A percentile compares a stretch with the other conserved stretches of the same genome.
phyloP scores from a whole-genome alignment of 768 basidiomycete species.

The Leccinum broughii region DNA sequence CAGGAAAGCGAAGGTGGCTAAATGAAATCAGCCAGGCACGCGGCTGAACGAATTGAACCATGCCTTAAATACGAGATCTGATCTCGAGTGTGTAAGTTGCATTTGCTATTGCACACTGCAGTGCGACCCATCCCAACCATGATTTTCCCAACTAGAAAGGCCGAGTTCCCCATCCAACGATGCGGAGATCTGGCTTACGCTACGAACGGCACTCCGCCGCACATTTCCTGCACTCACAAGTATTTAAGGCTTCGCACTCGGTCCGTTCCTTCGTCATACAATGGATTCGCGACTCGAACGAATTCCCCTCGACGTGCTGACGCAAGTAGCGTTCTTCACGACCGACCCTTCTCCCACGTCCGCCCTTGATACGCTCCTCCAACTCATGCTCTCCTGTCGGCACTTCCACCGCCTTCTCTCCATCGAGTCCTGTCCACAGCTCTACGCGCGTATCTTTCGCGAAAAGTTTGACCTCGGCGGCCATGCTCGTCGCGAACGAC shows the following conservation, averaged over 20 bases:
- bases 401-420: slow-evolving; percentile 45
- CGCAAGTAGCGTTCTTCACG: slow-evolving; percentile 51
- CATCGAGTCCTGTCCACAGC: slow-evolving; percentile 45
- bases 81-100: slow-evolving; percentile 35
- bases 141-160: slow-evolving; percentile 40
- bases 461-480: slow-evolving; percentile 47
- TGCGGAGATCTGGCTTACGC: slow-evolving; percentile 37
- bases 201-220: slow-evolving; percentile 34
- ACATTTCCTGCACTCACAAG: slow-evolving; percentile 17
- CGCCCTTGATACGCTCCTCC: slow-evolving; percentile 42
- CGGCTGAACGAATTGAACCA: slow-evolving; percentile 24
- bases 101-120: slow-evolving; percentile 31
- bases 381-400: slow-evolving; percentile 48
- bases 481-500: slow-evolving; percentile 20
- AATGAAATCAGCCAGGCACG: slow-evolving; percentile 38
- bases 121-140: slow-evolving; percentile 27
- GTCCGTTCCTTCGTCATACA: slow-evolving; percentile 20
- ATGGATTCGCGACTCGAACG: slow-evolving; percentile 50
- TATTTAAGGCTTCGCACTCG: slow-evolving; percentile 26
- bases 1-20: slow-evolving; percentile 35
- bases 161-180: slow-evolving; percentile 32
- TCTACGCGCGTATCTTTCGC: slow-evolving; percentile 57
- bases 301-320: slow-evolving; percentile 58
- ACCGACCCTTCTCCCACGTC: slow-evolving; percentile 39
- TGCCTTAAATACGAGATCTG: slow-evolving; percentile 36